Evolutionary conservation across 352 stramenopile species (phyloP), one percentile per base, ranked within the genome.

Genomic region (Ophiocytium majus): DNA sequence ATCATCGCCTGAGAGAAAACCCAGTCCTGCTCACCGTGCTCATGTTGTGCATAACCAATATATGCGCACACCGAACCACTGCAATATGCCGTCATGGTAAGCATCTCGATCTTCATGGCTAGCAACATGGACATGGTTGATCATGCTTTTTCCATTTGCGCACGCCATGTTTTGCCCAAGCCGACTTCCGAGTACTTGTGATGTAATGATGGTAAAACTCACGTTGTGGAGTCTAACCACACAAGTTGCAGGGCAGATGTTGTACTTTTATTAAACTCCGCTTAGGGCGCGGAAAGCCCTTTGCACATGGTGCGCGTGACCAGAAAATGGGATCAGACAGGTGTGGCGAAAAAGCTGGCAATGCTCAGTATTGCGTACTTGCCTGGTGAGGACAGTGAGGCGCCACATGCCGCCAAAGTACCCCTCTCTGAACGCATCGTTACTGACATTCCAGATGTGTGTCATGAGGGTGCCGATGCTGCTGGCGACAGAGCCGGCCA

Each of bases 391-490:
- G 32, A 88, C 76, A 43, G 80, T 83, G 35, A 89, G 66, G 43
- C 82, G 76, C 76, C 83, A 90, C 49, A 85, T 88, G 37, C 87
- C 87, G 23, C 50, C 64, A 37, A 89, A 90, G 0, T 83, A n/a
- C 17, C 85, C 75, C 17, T 49, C 35, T 74, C 31, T 31, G 28
- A 81, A 86, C 23, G 87, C 80, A 31, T 88, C 79, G 36, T 88
- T 88, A 36, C 79, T 85, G 31, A 88, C 84, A 33, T 88, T 80
- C 84, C 84, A 88, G 31, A 89, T 82, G 28, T 64, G 50, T 10
- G 90, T 91, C 9, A 91, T 75, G 9, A 84, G 76, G 1, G 90
- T 92, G 10, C 86, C 89, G 63, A 91, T 84, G 75, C 89, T 89
- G 66, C 84, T 90, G 33, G 85, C 89, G 10, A 92, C 83, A 33